A percentile compares a stretch with the other conserved stretches of the same genome.
Evolutionary conservation across 371 early-diverging fungal species (phyloP).

Genomic region (Lichtheimia corymbifera): DNA sequence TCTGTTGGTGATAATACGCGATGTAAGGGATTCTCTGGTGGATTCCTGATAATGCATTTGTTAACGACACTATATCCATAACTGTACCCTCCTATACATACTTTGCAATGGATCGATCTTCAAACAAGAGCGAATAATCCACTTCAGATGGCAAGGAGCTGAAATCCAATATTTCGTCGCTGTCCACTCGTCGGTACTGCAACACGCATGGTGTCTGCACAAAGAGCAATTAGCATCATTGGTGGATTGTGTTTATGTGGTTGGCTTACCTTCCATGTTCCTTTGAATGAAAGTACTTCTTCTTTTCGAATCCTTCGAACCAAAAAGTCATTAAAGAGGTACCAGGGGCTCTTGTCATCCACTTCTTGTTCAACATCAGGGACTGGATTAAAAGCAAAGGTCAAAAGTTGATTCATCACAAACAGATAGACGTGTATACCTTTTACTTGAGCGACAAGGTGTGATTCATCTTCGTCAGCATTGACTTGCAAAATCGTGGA

Average conservation of each 20-base stretch:
- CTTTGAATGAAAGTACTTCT: conserved; percentile 70
- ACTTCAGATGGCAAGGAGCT: conserved; percentile 33
- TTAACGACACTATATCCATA: conserved; percentile 19
- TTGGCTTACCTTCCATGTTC: conserved; percentile 73
- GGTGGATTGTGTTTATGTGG: not conserved
- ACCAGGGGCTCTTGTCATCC: conserved; percentile 66
- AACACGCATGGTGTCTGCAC: conserved; percentile 67
- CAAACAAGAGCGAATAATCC: conserved; percentile 49
- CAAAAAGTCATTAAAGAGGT: conserved; percentile 92
- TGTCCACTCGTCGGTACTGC: conserved; percentile 65
- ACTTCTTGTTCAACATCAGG: conserved; percentile 36
- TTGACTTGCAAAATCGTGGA: conserved; percentile 69
- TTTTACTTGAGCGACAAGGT: conserved; percentile 75
- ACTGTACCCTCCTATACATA: conserved; percentile 15
- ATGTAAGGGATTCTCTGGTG: conserved; percentile 54
- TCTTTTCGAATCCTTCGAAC: conserved; percentile 73
- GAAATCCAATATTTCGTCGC: conserved; percentile 42
- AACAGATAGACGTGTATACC: conserved; percentile 32
- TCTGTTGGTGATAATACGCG: conserved; percentile 60
- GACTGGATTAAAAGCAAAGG: conserved; percentile 12
- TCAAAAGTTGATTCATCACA: not conserved
- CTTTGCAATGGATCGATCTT: conserved; percentile 48
- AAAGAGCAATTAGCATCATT: not conserved
- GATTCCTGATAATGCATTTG: conserved; percentile 19
- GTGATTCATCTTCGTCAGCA: conserved; percentile 64